Conservation (phyloP, 2,329 filamentous ascomycete genomes). For the Endoconidiophora laricicola region DNA sequence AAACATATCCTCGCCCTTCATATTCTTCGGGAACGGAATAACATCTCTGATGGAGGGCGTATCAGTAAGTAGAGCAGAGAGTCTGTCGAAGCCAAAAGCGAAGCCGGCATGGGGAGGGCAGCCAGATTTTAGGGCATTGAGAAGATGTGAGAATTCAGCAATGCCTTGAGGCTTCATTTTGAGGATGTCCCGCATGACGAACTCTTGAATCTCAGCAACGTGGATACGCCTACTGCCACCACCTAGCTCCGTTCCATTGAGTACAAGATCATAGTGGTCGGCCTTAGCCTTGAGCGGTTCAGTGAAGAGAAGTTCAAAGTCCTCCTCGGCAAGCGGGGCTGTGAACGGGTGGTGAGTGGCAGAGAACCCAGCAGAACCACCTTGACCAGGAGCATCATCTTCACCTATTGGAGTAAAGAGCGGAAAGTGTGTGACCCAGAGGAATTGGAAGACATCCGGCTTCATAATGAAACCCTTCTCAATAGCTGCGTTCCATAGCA, state of each 20-base stretch:
- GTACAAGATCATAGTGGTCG: constrained; percentile 88
- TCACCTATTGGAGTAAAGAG: constrained; percentile 61
- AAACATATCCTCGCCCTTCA: constrained; percentile 71
- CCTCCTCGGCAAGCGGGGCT: constrained; percentile 53
- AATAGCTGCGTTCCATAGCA: constrained; percentile 53
- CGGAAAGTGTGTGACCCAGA: constrained; percentile 84
- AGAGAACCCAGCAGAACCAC: constrained; percentile 60
- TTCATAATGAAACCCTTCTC: constrained; percentile 38
- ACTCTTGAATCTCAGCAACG: constrained; percentile 63
- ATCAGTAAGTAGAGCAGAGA: constrained; percentile 65
- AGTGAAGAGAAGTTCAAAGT: constrained; percentile 57
- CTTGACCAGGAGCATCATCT: constrained; percentile 52
- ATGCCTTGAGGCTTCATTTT: constrained; percentile 58
- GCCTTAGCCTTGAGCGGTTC: constrained; percentile 58
- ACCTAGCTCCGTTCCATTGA: constrained; percentile 88
- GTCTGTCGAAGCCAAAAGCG: constrained; percentile 77
- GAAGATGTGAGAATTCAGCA: constrained; percentile 68
- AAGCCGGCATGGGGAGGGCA: constrained; percentile 93
- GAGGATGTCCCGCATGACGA: constrained; percentile 68
- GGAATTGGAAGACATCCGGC: constrained; percentile 42
- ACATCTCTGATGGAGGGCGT: constrained; percentile 73
- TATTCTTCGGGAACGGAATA: constrained; percentile 91
- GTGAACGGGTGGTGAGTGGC: constrained; percentile 96
- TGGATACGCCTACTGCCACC: constrained; percentile 91
- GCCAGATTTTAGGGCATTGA: constrained; percentile 65